Percentiles rank a stretch among this genome's conserved stretches.
phyloP scores from a whole-genome alignment of 768 basidiomycete species.

The Panellus pusillus region DNA sequence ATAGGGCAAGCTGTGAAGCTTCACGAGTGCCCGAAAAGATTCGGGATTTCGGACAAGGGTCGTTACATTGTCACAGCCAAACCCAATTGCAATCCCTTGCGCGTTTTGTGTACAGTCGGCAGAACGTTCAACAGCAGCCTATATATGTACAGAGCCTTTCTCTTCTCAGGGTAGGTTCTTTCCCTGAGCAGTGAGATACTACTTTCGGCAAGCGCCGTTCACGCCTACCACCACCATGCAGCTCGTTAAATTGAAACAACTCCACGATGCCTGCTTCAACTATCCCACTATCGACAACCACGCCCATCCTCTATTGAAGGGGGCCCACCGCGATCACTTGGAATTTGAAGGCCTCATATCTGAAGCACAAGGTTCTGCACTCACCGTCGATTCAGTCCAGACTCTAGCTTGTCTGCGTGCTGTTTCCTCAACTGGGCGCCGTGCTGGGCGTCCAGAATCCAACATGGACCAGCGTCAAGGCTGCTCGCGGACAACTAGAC shows the following conservation, averaged over 20 bases:
- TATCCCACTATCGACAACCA: slow-evolving; percentile 65
- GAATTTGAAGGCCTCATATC: slow-evolving; percentile 67
- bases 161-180: too few relatives aligned
- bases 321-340: slow-evolving; percentile 41
- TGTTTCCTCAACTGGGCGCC: slow-evolving; percentile 49
- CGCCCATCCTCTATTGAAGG: slow-evolving; percentile 67
- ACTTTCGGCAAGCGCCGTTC: not conserved
- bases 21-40: too few relatives aligned
- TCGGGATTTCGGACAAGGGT: too few relatives aligned
- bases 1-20: too few relatives aligned
- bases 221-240: not conserved
- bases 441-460: slow-evolving; percentile 44
- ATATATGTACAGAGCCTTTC: too few relatives aligned
- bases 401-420: slow-evolving; percentile 65
- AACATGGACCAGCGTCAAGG: slow-evolving; percentile 64
- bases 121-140: too few relatives aligned
- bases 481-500: slow-evolving; percentile 37
- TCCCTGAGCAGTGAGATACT: too few relatives aligned
- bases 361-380: slow-evolving; percentile 57
- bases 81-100: too few relatives aligned
- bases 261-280: not conserved
- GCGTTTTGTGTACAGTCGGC: too few relatives aligned
- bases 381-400: slow-evolving; percentile 48
- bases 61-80: too few relatives aligned
- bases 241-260: not conserved